Percentiles rank a stretch among this genome's conserved stretches.
Conservation (phyloP, 164 flowering plant genomes). For the Brasenia schreberi region DNA sequence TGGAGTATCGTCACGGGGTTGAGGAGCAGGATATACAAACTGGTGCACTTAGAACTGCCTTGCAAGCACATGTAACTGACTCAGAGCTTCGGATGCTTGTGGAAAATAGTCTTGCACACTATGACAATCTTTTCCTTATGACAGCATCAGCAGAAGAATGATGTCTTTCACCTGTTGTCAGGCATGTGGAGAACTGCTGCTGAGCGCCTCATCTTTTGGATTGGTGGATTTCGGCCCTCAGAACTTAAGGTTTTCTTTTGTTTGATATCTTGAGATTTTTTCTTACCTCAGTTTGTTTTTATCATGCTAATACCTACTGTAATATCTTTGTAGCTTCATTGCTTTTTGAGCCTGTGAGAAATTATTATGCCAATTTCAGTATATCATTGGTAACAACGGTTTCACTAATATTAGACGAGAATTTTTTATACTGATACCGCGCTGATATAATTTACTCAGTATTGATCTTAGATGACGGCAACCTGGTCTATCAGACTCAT, state of each 20-base stretch:
- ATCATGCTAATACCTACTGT: too few relatives aligned
- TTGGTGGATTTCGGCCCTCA: conserved; percentile 96
- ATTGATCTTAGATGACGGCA: too few relatives aligned
- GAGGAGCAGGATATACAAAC: conserved; percentile 59
- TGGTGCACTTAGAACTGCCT: conserved; percentile 48
- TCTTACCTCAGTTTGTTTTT: not conserved
- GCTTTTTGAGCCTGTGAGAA: too few relatives aligned
- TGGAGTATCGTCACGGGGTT: conserved; percentile 77
- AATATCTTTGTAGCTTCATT: too few relatives aligned
- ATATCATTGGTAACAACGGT: too few relatives aligned
- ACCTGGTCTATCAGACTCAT: too few relatives aligned
- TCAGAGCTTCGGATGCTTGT: conserved; percentile 36
- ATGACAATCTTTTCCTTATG: conserved; percentile 63
- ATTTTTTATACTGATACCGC: too few relatives aligned
- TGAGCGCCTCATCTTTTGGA: conserved; percentile 85
- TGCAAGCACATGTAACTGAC: conserved; percentile 40
- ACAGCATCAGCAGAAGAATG: conserved; percentile 61
- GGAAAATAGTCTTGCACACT: conserved; percentile 55
- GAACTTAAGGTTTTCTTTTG: conserved; percentile 60
- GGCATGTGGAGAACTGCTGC: conserved; percentile 88
- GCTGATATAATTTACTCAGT: too few relatives aligned
- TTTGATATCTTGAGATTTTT: not conserved
- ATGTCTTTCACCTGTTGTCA: conserved; percentile 76
- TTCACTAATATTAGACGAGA: too few relatives aligned
- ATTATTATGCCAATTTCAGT: too few relatives aligned